Conservation (phyloP, 2,329 filamentous ascomycete species). For the Aureobasidium sp. region DNA sequence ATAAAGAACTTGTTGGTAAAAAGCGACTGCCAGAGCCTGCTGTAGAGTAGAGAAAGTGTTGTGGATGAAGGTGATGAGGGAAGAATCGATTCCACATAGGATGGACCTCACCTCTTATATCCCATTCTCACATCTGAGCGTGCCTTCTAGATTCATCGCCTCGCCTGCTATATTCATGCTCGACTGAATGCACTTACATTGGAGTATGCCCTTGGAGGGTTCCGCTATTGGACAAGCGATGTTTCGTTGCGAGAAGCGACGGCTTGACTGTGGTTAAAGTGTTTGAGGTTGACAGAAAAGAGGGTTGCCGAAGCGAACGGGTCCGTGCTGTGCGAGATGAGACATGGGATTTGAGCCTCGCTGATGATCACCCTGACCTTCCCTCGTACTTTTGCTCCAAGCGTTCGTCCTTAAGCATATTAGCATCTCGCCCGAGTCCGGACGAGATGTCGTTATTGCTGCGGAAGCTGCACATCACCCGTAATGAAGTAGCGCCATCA, state of each 20-base stretch:
- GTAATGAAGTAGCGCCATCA: neutral
- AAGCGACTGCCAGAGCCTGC: conserved; percentile 11
- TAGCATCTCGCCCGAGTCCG: neutral
- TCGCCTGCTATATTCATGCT: neutral
- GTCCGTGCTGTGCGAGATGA: neutral
- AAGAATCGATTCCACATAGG: neutral
- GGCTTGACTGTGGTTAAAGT: neutral
- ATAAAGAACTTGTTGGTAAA: conserved; percentile 6
- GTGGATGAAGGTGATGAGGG: conserved; percentile 5
- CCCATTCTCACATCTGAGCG: neutral
- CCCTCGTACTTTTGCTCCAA: neutral
- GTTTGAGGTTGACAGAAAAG: conserved; percentile 10
- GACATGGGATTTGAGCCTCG: conserved; percentile 1
- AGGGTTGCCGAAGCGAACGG: neutral
- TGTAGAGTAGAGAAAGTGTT: conserved; percentile 11
- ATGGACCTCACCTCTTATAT: neutral
- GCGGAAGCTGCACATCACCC: neutral
- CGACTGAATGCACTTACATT: neutral
- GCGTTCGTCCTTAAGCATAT: neutral
- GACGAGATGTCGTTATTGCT: neutral
- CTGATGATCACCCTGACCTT: neutral
- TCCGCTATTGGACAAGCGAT: neutral
- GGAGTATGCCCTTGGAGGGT: neutral
- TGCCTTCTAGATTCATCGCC: neutral
- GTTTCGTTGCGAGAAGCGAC: conserved; percentile 12